Base-by-base conservation (phyloP, 2,329 filamentous ascomycete species). In the Teratosphaeria gauchensis region DNA sequence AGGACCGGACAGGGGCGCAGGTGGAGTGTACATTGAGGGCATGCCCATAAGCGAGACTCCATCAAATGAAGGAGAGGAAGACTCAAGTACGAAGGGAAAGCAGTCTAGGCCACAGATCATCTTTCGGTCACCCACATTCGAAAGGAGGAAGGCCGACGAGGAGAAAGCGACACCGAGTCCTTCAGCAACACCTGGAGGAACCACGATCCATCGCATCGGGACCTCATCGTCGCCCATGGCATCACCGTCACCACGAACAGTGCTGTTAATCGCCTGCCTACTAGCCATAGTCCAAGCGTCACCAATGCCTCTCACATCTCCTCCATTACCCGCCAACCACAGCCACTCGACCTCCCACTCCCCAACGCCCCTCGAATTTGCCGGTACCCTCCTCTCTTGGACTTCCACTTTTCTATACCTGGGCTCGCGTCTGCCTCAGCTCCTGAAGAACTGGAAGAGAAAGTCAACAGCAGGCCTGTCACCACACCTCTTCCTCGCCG, bases 401-500 rank as follows among this genome's bases (percentile, higher is more conserved):
- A 73, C 76, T 65, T 82, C 80, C 11, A 82, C 82, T 0, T 54
- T 79, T 31, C 75, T 83, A 28, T 85, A 85, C 65, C 80, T 85
- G 38, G 77, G 75, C 62, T 85, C 82, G 32, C 80, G 82, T 28
- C 71, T 86, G 57, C 85, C 85, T 0, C 85, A 88, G 67, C 78
- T 88, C 42, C 82, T 84, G 75, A 84, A 86, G 66, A 88, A 88
- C 72, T 81, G 82, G 68, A 66, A 75, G 55, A 82, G 84, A 54
- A 81, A 82, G 66, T 85, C 83, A 51, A 87, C 84, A 11, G 77
- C 84, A 1, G 85, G 85, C 3, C 79, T 88, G 8, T 83, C 80
- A 0, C 83, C 84, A 0, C 73, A 82, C 0, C 78, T 88, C 54
- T 88, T 88, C 73, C 74, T 81, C 46, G 85, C 85, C 4, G 85